Evolutionary conservation across 768 basidiomycete genomes (phyloP).

Genomic region (Hemileccinum rubropunctum): DNA sequence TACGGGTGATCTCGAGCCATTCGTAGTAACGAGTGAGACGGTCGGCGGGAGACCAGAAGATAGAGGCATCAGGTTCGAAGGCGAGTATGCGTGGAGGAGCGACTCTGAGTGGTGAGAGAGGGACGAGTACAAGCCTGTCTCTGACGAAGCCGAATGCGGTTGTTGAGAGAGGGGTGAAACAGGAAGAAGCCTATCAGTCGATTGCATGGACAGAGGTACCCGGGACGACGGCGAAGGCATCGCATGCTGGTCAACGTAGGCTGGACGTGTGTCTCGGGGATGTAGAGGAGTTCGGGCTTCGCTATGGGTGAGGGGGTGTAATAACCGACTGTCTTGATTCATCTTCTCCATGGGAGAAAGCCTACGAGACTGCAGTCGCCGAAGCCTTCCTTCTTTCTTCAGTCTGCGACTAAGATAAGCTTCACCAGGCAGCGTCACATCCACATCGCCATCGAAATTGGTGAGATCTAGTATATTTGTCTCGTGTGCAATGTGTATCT

Average conservation of each 20-base stretch:
- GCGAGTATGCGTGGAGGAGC: conserved; percentile 1
- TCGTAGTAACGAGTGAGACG: conserved; percentile 2
- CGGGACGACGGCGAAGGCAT: neutral
- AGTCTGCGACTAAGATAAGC: conserved; percentile 48
- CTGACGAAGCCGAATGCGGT: conserved; percentile 10
- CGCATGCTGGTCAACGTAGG: neutral
- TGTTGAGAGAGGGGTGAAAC: conserved; percentile 20
- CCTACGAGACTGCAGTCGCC: conserved; percentile 46
- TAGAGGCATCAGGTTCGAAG: neutral
- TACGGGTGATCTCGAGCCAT: neutral
- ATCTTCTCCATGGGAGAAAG: conserved; percentile 6
- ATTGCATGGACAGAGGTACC: conserved; percentile 10
- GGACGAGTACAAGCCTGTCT: conserved; percentile 11
- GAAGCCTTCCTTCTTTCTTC: conserved; percentile 59
- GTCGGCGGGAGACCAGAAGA: conserved; percentile 3
- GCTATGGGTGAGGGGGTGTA: neutral
- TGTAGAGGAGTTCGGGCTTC: neutral
- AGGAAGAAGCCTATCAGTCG: conserved; percentile 20
- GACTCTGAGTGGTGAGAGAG: conserved; percentile 10
- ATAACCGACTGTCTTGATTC: conserved; percentile 11
- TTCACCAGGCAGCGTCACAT: conserved; percentile 57
- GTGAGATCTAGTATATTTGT: conserved; percentile 62
- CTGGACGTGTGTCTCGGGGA: neutral
- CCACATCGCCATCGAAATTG: conserved; percentile 76
- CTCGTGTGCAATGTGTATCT: conserved; percentile 40